Evolutionary conservation across 441 rosid species (phyloP).

Genomic region (Corymbia citriodora): DNA sequence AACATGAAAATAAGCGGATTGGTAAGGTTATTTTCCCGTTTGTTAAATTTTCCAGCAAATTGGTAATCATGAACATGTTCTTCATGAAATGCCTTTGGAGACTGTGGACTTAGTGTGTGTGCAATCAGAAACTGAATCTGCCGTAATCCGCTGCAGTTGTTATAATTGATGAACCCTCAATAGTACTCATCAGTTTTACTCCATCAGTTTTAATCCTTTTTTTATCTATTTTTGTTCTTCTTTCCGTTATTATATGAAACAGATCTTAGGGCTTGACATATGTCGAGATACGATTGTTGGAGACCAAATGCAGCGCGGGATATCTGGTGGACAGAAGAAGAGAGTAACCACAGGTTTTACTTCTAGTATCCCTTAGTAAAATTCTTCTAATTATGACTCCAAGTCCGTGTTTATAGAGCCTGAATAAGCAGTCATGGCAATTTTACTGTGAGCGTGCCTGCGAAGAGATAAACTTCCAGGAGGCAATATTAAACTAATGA

Average conservation of each 20-base stretch:
- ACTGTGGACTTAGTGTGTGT: no score
- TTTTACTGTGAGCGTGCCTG: not conserved
- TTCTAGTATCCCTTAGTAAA: not conserved
- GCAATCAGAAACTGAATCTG: no score
- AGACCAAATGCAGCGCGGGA: conserved; percentile 76
- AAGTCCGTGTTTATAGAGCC: not conserved
- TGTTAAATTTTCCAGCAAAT: not conserved
- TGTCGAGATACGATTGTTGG: conserved; percentile 90
- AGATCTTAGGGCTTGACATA: conserved; percentile 85
- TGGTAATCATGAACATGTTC: not conserved
- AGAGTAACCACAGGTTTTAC: conserved; percentile 81
- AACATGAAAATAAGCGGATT: not conserved
- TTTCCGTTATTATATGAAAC: not conserved
- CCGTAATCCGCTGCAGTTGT: no score
- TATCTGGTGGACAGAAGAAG: conserved; percentile 91
- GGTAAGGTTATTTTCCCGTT: not conserved
- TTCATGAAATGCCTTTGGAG: no score
- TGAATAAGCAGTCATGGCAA: not conserved
- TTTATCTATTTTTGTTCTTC: not conserved
- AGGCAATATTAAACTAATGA: no score
- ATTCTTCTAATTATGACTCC: not conserved
- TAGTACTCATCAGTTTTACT: not conserved
- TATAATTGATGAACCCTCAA: not conserved
- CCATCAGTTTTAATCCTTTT: no score
- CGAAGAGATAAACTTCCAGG: not conserved